Evolutionary conservation across 805 yeast genomes (phyloP), one percentile per base, ranked within the genome.

Genomic region (Dipodascopsis uninucleata): DNA sequence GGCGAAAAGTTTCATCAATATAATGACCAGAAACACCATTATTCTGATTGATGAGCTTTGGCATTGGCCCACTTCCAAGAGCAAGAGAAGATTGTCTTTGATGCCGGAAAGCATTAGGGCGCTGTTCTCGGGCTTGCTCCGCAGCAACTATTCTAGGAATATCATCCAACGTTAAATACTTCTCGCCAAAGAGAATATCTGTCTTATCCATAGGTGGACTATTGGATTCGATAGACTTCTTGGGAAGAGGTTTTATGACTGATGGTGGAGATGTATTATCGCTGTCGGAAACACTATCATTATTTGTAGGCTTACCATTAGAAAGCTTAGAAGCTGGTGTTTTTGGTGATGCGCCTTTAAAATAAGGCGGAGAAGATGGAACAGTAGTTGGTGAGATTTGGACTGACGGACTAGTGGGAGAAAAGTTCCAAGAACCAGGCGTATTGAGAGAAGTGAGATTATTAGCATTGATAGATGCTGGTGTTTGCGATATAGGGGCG

Each of bases 91-190:
- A 21, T 18, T 36, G 49, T 38, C 50, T 35, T 23, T 42, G 46
- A 29, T 84, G 94, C 47, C 83, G 81, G 66, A 83, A 89, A 0
- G 96, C 95, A 64, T 88, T 88, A 1, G 97, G 96, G 46, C 95
- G 75, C 59, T 85, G 82, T 50, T 86, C 96, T 52, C 96, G 72
- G 0, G 97, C 96, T 64, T 90, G 96, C 58, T 93, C 97, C 7
- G 95, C 90, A 1, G 97, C 95, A 5, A 93, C 97, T 60, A 93
- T 90, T 54, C 97, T 75, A 5, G 97, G 96, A 57, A 93, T 93
- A 65, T 93, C 99, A 65, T 93, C 97, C 57, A 93, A 74, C 0
- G 97, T 90, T 41, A 93, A 74, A 0, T 90, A 82, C 56, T 84
- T 85, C 56, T 90, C 94, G 17, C 55, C 55, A 28, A 49, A 50